phyloP scores from a whole-genome alignment of 2,329 filamentous ascomycete species.

The Talaromyces pinophilus region DNA sequence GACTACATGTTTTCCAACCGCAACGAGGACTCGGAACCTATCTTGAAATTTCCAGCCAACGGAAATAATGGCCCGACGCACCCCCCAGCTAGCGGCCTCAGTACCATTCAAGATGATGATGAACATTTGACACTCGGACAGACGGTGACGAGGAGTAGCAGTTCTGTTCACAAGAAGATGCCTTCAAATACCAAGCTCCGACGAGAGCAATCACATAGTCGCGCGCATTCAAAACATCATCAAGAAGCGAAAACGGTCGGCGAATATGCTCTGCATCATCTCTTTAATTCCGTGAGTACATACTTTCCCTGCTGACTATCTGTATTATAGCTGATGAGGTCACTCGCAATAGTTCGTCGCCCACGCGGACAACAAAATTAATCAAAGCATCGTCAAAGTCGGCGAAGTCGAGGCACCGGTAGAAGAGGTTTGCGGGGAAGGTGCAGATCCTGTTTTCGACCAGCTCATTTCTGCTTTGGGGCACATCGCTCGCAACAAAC shows the following conservation, averaged over 20 bases:
- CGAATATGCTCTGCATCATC: slow-evolving; percentile 93
- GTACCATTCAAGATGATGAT: slow-evolving; percentile 44
- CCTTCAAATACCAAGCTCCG: slow-evolving; percentile 67
- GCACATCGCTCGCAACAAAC: slow-evolving; percentile 90
- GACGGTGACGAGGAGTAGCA: slow-evolving; percentile 26
- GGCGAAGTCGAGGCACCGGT: slow-evolving; percentile 81
- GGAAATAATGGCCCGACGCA: slow-evolving; percentile 45
- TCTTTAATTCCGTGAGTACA: slow-evolving; percentile 77
- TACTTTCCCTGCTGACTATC: background rate
- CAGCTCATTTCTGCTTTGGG: slow-evolving; percentile 91
- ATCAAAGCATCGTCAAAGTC: slow-evolving; percentile 77
- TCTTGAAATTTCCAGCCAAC: slow-evolving; percentile 33
- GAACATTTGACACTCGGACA: slow-evolving; percentile 25
- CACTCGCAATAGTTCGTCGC: slow-evolving; percentile 72
- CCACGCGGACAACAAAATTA: slow-evolving; percentile 94
- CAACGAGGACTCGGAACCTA: slow-evolving; percentile 37
- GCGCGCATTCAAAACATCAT: slow-evolving; percentile 71
- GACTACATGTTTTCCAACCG: slow-evolving; percentile 28
- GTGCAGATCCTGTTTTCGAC: slow-evolving; percentile 85
- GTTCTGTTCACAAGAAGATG: slow-evolving; percentile 39
- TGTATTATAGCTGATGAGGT: background rate
- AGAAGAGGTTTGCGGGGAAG: slow-evolving; percentile 86
- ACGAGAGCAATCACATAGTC: slow-evolving; percentile 72
- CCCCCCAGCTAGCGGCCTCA: slow-evolving; percentile 34
- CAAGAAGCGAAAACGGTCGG: slow-evolving; percentile 90